These are phyloP conservation scores for Boletellus ananiceps DNA, from an alignment of 768 basidiomycete genomes.

Conservation along the genomic window DNA sequence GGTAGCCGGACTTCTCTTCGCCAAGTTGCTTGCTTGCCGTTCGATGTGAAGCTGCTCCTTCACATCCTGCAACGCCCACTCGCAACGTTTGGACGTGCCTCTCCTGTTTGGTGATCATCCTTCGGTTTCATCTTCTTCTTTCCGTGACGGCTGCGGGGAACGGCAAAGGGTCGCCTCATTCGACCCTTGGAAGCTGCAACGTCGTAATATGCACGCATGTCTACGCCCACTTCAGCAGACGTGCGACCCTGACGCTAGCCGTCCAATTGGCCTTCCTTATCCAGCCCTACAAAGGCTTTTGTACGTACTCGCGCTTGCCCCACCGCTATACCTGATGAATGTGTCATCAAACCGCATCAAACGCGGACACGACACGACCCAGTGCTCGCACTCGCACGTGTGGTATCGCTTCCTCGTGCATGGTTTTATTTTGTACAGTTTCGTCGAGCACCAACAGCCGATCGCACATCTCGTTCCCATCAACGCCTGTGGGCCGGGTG, in stretches of 20 bases:
- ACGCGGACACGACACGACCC: conserved; percentile 8
- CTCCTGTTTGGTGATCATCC: neutral
- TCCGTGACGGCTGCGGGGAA: conserved; percentile 7
- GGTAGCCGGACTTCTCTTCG: conserved; percentile 6
- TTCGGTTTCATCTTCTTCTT: conserved; percentile 4
- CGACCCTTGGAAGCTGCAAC: neutral
- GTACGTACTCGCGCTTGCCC: conserved; percentile 26
- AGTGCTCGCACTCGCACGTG: neutral
- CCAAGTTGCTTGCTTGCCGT: conserved; percentile 4
- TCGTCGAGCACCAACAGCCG: conserved; percentile 8
- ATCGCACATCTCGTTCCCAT: conserved; percentile 27
- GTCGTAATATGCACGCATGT: neutral
- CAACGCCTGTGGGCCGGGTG: conserved; percentile 21
- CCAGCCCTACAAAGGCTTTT: conserved; percentile 4
- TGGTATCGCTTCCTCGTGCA: conserved; percentile 18
- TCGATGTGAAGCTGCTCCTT: neutral
- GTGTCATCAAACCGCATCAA: conserved; percentile 15
- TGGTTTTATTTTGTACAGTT: conserved; percentile 8
- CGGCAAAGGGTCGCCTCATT: neutral
- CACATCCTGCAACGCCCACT: conserved; percentile 6
- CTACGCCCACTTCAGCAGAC: conserved; percentile 8
- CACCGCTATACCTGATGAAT: conserved; percentile 15
- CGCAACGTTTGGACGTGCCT: neutral
- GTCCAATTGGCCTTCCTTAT: conserved; percentile 18
- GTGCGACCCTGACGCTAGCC: conserved; percentile 7